Conservation (phyloP, 2,329 filamentous ascomycete genomes). For the Dactylella cylindrospora region DNA sequence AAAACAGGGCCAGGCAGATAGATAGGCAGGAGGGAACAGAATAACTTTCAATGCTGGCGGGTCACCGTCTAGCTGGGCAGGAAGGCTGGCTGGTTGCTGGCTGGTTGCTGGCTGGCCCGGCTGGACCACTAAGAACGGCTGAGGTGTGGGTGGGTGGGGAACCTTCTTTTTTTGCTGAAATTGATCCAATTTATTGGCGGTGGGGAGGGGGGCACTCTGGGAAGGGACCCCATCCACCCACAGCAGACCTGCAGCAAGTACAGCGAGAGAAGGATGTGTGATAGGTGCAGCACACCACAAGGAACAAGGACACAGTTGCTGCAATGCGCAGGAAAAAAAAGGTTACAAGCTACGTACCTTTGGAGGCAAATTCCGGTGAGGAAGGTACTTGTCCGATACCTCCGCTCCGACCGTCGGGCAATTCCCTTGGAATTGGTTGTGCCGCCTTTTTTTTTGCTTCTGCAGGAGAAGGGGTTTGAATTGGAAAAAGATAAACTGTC, state of each 20-base stretch:
- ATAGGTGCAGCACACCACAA: background rate
- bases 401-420: constrained; percentile 17
- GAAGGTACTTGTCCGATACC: constrained; percentile 7
- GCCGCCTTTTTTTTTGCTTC: constrained; percentile 34
- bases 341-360: constrained; percentile 2
- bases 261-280: background rate
- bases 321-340: background rate
- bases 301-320: background rate
- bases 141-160: background rate
- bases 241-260: constrained; percentile 3
- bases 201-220: background rate
- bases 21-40: too few species aligned
- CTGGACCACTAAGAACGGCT: background rate
- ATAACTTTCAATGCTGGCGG: too few species aligned
- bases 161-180: constrained; percentile 15
- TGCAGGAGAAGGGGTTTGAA: constrained; percentile 20
- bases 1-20: too few species aligned
- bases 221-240: constrained; percentile 17
- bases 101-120: constrained; percentile 6
- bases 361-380: background rate
- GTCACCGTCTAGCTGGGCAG: too few species aligned
- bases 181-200: constrained; percentile 41
- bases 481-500: constrained; percentile 2
- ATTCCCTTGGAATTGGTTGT: constrained; percentile 27
- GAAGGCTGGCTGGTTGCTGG: too few species aligned